Evolutionary conservation across 139 green algal genomes (phyloP).

Genomic region (Klebsormidium nitens): DNA sequence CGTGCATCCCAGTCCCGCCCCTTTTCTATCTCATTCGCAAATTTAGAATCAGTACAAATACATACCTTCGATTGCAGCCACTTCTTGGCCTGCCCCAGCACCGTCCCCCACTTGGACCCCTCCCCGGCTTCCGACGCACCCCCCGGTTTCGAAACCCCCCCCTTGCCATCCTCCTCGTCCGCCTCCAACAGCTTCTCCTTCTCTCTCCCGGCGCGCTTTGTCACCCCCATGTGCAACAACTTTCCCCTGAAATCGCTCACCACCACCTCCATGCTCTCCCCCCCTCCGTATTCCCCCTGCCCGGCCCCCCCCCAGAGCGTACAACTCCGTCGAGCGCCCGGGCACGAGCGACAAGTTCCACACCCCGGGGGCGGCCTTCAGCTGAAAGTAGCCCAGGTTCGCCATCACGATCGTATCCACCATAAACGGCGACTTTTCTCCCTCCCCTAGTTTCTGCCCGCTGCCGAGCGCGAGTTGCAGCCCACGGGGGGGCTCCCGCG

Average conservation of each 20-base stretch:
- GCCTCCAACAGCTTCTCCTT: conserved; percentile 64
- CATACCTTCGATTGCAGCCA: too few relatives aligned
- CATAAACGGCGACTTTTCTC: too few relatives aligned
- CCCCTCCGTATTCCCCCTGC: background rate
- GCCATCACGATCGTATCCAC: conserved; percentile 94
- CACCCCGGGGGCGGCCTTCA: conserved; percentile 74
- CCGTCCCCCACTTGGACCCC: too few relatives aligned
- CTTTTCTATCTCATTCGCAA: too few relatives aligned
- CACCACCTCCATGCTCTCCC: conserved; percentile 13
- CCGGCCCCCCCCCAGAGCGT: conserved; percentile 11
- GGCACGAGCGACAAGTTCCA: conserved; percentile 65
- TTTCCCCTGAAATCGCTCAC: conserved; percentile 48
- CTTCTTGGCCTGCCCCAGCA: too few relatives aligned
- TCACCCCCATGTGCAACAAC: conserved; percentile 68
- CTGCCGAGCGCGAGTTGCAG: conserved; percentile 84
- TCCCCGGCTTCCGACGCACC: background rate
- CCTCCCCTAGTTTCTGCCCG: too few relatives aligned
- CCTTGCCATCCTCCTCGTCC: conserved; percentile 21
- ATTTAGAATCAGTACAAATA: too few relatives aligned
- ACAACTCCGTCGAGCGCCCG: conserved; percentile 45
- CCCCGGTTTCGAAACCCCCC: conserved; percentile 2
- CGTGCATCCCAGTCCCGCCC: too few relatives aligned
- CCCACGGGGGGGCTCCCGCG: conserved; percentile 60
- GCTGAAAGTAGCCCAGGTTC: conserved; percentile 98
- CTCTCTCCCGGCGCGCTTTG: conserved; percentile 67